Evolutionary conservation across 169 alveolate species (phyloP).

Genomic region (Eimeria praecox): DNA sequence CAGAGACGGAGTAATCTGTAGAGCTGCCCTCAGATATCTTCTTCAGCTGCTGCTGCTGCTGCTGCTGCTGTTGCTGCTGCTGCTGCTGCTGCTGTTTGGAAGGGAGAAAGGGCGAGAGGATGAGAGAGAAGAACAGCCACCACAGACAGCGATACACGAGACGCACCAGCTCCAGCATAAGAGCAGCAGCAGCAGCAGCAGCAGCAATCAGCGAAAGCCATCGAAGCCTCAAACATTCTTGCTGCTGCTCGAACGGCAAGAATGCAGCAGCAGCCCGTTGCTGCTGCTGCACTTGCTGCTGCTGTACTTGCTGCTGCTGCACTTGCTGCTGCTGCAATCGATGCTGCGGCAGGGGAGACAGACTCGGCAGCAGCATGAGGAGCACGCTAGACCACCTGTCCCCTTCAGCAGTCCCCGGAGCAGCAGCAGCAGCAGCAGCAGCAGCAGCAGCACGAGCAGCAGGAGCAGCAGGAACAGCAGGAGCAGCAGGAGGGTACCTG

Average conservation of each 20-base stretch:
- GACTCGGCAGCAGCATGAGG: constrained; percentile 20
- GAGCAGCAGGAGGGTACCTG: background rate
- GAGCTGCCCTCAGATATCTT: background rate
- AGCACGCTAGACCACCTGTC: background rate
- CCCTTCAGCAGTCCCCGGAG: background rate
- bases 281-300: constrained; percentile 7
- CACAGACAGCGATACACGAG: background rate
- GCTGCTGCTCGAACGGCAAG: constrained; percentile 35
- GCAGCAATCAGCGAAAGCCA: constrained; percentile 5
- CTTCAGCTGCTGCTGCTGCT: constrained; percentile 13
- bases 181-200: constrained; percentile 53
- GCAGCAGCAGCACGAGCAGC: too few species aligned
- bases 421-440: too few species aligned
- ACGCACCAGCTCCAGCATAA: background rate
- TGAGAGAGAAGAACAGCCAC: background rate
- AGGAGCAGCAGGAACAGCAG: constrained; percentile 31
- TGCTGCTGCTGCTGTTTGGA: constrained; percentile 13
- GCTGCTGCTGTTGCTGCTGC: constrained; percentile 5
- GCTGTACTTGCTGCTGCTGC: constrained; percentile 24
- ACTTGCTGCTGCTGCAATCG: background rate
- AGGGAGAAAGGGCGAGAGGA: background rate
- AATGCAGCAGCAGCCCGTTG: background rate
- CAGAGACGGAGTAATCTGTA: background rate
- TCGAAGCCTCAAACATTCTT: constrained; percentile 7
- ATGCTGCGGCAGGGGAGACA: constrained; percentile 12